Evolutionary conservation across 129 eudicot genomes (phyloP).

Genomic region (Helianthus annuus): HanXRQr2.0-SUNRISE NC_035439.2:148234993-148235492

Average conservation of each 20-base stretch:
- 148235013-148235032: neutral
- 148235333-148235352: no score
- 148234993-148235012: neutral
- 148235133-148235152: conserved; percentile 13
- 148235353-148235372: no score
- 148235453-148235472: no score
- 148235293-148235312: neutral
- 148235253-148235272: neutral
- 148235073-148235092: conserved; percentile 45
- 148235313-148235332: neutral
- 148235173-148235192: conserved; percentile 25
- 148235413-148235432: no score
- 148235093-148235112: conserved; percentile 42
- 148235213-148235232: conserved; percentile 15
- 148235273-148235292: neutral
- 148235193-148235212: conserved; percentile 37
- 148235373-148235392: no score
- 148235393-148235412: no score
- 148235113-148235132: conserved; percentile 22
- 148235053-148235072: conserved; percentile 42
- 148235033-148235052: conserved; percentile 36
- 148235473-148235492: no score
- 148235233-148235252: conserved; percentile 31
- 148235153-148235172: conserved; percentile 1
- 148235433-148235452: no score